Evolutionary conservation across 805 yeast species (phyloP), one percentile per base, ranked within the genome.

Genomic region (Ogataea haglerorum): DNA sequence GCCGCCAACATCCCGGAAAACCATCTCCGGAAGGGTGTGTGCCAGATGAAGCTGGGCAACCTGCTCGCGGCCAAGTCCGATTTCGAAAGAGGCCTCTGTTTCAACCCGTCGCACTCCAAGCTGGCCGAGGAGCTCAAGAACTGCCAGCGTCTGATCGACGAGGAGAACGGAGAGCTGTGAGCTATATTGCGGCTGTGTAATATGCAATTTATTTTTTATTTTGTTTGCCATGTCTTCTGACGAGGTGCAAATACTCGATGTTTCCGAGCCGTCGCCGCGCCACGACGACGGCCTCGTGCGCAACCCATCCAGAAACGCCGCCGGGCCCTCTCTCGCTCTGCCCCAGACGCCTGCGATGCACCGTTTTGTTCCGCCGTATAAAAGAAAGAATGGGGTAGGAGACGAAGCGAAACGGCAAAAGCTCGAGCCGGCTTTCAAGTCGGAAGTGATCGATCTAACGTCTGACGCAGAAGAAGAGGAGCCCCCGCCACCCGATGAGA

Each of bases 31-130:
- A 73, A 82, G 53, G 84, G 88, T 1, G 79, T 83, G 35, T 78
- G 85, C 32, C 68, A 72, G 49, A 63, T 65, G 50, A 78, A 82
- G 51, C 64, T 85, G 56, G 85, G 83, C 2, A 77, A 78, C 57
- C 72, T 75, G 43, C 74, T 73, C 32, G 77, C 71, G 7, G 83
- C 89, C 2, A 76, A 78, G 46, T 75, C 76, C 2, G 84, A 78
- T 52, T 73, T 82, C 53, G 90, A 83, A 61, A 73, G 90, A 57
- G 95, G 90, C 0, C 67, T 85, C 43, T 68, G 82, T n/a, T 75
- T 83, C 51, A 75, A 67, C 43, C 77, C 79, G 29, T 67, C 66
- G 29, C 78, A 83, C 51, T 60, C 61, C 10, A 67, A 79, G 43
- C 59, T 81, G 31, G 53, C 61, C 29, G 65, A 71, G 26, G 80